Evolutionary conservation across 2,329 filamentous ascomycete species (phyloP).

Genomic region (Venturia effusa): DNA sequence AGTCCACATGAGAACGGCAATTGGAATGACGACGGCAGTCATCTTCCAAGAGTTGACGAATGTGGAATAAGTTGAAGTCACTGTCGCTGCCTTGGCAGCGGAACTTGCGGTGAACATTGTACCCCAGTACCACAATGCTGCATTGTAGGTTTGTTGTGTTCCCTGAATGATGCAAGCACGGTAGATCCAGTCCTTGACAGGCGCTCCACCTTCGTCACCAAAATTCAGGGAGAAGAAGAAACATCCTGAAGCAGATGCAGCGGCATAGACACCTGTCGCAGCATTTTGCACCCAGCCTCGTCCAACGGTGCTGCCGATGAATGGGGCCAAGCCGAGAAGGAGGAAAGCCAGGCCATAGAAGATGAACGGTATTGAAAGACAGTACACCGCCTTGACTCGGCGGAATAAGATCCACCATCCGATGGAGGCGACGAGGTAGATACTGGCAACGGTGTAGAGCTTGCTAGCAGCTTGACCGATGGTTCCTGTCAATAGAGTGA

Average conservation of each 20-base stretch:
- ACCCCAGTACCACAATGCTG: constrained; percentile 58
- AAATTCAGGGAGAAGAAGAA: constrained; percentile 60
- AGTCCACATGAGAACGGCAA: constrained; percentile 46
- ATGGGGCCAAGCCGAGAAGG: constrained; percentile 52
- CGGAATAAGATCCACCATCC: constrained; percentile 56
- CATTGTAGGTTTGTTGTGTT: constrained; percentile 55
- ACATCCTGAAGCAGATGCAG: constrained; percentile 51
- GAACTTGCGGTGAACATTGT: constrained; percentile 38
- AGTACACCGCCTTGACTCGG: constrained; percentile 43
- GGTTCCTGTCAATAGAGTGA: constrained; percentile 55
- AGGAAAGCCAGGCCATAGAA: constrained; percentile 54
- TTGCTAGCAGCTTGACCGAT: constrained; percentile 47
- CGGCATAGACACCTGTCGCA: constrained; percentile 50
- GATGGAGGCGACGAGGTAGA: constrained; percentile 47
- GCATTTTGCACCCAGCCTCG: constrained; percentile 49
- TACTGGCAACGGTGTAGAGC: constrained; percentile 49
- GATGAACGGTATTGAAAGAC: constrained; percentile 50
- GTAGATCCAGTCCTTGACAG: constrained; percentile 56
- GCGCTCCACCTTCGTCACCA: constrained; percentile 51
- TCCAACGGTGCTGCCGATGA: constrained; percentile 27
- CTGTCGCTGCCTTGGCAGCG: constrained; percentile 33
- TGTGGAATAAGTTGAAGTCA: constrained; percentile 11
- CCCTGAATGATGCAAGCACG: constrained; percentile 56
- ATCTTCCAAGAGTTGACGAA: not conserved
- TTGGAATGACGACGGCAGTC: constrained; percentile 30